A percentile compares a stretch with the other conserved stretches of the same genome.
phyloP scores from a whole-genome alignment of 495 filamentous ascomycete genomes.

The Lasiosphaeria hispida region DNA sequence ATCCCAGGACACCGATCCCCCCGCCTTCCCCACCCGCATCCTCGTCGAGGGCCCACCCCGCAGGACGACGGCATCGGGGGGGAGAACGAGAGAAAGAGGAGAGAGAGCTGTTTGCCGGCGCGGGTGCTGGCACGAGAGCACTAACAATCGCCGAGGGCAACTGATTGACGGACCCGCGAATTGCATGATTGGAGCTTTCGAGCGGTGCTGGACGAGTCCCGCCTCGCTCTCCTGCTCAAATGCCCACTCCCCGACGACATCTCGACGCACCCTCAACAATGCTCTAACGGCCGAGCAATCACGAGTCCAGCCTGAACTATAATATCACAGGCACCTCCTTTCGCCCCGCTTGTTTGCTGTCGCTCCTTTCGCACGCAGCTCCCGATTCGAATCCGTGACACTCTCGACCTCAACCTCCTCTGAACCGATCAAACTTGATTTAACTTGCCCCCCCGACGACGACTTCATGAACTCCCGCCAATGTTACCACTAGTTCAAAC shows the following conservation, averaged over 20 bases:
- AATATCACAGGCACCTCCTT: neutral
- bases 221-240: slow-evolving; percentile 11
- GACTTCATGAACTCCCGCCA: slow-evolving; percentile 20
- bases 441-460: neutral
- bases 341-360: neutral
- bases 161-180: neutral
- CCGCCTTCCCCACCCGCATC: too few relatives aligned
- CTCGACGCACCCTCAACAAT: slow-evolving; percentile 28
- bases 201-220: slow-evolving; percentile 1
- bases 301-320: slow-evolving; percentile 23
- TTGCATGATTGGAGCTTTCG: neutral
- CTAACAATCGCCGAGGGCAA: too few relatives aligned
- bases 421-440: neutral
- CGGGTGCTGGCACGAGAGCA: too few relatives aligned
- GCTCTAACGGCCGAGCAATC: slow-evolving; percentile 40
- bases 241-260: slow-evolving; percentile 27
- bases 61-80: too few relatives aligned
- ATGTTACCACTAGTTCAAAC: slow-evolving; percentile 48
- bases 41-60: too few relatives aligned
- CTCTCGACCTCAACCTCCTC: slow-evolving; percentile 4
- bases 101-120: too few relatives aligned
- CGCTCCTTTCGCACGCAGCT: slow-evolving; percentile 17
- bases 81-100: too few relatives aligned
- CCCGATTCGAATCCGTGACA: neutral
- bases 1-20: too few relatives aligned